Base-by-base conservation (phyloP, 2,329 filamentous ascomycete genomes). In the Fusarium sp. region DNA sequence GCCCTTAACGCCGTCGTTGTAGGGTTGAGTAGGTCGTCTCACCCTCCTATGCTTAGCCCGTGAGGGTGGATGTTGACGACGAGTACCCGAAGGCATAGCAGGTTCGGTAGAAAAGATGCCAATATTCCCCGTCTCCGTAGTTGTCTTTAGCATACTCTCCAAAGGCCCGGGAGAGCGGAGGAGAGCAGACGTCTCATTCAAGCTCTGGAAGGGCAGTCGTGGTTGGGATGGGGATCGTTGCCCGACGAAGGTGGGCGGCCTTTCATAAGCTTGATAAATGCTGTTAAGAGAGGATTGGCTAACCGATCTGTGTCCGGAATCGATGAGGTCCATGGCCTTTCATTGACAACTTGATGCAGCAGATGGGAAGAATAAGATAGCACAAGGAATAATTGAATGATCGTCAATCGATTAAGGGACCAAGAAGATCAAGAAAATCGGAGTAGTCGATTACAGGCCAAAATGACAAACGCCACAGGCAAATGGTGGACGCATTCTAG, bases 111-210 rank as follows among this genome's bases (percentile, higher is more conserved):
- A 88, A 75, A 89, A 90, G 50, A 86, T 78, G 6, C 87, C 88
- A 68, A 89, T 88, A 69, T 91, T 87, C n/a, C 88, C 88, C 10
- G 88, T 89, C 73, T 91, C 89, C 1, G 88, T 90, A 2, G 87
- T 89, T 5, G 85, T 90, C 78, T 87, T 90, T 61, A 91, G 80
- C 88, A 91, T 90, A 75, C 87, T 85, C 69, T 89, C 84, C n/a
- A 90, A 78, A 3, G 85, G 85, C 7, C 84, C 86, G 1, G 87
- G 85, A 2, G 81, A 85, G 45, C 78, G 80, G 15, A 84, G 79
- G 51, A 85, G 77, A 28, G 76, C 74, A 31, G 78, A 73, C 57
- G 83, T 83, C 57, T 84, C 81, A 50, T 82, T 80, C 60, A 84
- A 77, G 68, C 79, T 81, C 58, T 81, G 80, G 33, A 85, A 77